phyloP scores from a whole-genome alignment of 2,329 filamentous ascomycete species.

The Teratosphaeria viscida region DNA sequence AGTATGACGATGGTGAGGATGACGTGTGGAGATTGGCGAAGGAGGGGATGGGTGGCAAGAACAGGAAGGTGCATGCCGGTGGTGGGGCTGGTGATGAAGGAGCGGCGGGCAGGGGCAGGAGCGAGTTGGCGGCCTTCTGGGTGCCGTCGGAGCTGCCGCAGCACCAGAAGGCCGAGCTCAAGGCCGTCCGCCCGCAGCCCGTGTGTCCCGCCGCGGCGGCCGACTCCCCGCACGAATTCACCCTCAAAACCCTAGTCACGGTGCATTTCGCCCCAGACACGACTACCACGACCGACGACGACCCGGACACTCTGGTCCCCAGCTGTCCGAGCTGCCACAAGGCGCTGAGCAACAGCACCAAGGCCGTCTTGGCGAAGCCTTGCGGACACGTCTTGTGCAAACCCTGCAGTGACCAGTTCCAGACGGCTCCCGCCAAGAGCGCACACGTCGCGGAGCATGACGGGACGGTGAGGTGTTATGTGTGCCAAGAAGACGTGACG shows the following conservation, averaged over 20 bases:
- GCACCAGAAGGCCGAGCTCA: slow-evolving; percentile 34
- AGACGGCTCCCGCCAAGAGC: slow-evolving; percentile 48
- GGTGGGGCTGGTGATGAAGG: slow-evolving; percentile 33
- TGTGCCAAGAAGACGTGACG: slow-evolving; percentile 73
- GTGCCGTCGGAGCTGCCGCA: slow-evolving; percentile 70
- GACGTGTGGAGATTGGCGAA: slow-evolving; percentile 60
- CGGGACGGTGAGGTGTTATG: slow-evolving; percentile 58
- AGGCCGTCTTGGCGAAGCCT: slow-evolving; percentile 71
- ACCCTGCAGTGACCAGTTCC: slow-evolving; percentile 73
- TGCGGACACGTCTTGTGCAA: slow-evolving; percentile 90
- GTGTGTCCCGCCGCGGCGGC: slow-evolving; percentile 50
- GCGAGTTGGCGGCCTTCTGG: slow-evolving; percentile 84
- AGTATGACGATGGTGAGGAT: slow-evolving; percentile 69
- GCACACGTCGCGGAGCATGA: slow-evolving; percentile 48
- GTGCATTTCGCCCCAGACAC: slow-evolving; percentile 69
- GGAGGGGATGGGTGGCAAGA: slow-evolving; percentile 51
- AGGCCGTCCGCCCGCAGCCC: slow-evolving; percentile 40
- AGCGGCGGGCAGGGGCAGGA: slow-evolving; percentile 48
- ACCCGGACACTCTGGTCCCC: slow-evolving; percentile 29
- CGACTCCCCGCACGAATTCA: slow-evolving; percentile 59
- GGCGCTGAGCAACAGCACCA: slow-evolving; percentile 67
- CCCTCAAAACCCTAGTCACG: slow-evolving; percentile 64
- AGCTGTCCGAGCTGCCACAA: slow-evolving; percentile 84
- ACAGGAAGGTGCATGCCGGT: slow-evolving; percentile 53
- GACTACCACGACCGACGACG: slow-evolving; percentile 26